These are phyloP conservation scores for Talaromyces verruculosus DNA, from an alignment of 2,329 filamentous ascomycete genomes.

Conservation along the genomic window DNA sequence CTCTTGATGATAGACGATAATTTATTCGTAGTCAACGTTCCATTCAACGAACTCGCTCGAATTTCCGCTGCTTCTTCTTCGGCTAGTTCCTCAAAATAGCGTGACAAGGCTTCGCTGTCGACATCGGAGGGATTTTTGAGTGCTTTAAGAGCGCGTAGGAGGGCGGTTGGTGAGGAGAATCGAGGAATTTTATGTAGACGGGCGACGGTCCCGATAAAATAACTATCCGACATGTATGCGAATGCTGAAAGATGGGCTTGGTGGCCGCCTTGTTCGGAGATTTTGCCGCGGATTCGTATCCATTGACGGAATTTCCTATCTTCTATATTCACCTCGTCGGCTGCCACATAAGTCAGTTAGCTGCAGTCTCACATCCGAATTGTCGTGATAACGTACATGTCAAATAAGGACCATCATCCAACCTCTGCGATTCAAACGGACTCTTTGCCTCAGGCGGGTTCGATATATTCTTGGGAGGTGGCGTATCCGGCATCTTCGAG, in stretches of 20 bases:
- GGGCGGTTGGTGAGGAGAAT: constrained; percentile 57
- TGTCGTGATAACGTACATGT: constrained; percentile 10
- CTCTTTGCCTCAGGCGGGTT: constrained; percentile 7
- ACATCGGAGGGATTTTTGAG: constrained; percentile 47
- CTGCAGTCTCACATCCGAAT: not conserved
- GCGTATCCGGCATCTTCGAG: constrained; percentile 57
- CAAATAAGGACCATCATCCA: not conserved
- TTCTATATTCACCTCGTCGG: constrained; percentile 53
- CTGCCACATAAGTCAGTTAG: constrained; percentile 29
- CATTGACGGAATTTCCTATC: constrained; percentile 65
- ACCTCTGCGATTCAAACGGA: constrained; percentile 7
- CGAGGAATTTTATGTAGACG: constrained; percentile 79
- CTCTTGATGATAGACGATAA: constrained; percentile 23
- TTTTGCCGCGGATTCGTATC: constrained; percentile 57
- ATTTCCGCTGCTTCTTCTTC: constrained; percentile 45
- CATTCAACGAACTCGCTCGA: constrained; percentile 33
- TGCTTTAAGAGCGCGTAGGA: constrained; percentile 40
- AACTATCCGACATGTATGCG: constrained; percentile 89
- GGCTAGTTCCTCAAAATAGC: constrained; percentile 44
- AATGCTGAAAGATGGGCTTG: constrained; percentile 82
- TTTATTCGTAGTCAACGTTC: constrained; percentile 34
- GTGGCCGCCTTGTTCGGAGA: constrained; percentile 70
- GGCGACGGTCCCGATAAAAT: constrained; percentile 87
- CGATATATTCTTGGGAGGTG: constrained; percentile 42
- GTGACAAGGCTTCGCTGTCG: constrained; percentile 41